Evolutionary conservation across 139 green algal genomes (phyloP).

Genomic region (Chlamydomonas sp.): DNA sequence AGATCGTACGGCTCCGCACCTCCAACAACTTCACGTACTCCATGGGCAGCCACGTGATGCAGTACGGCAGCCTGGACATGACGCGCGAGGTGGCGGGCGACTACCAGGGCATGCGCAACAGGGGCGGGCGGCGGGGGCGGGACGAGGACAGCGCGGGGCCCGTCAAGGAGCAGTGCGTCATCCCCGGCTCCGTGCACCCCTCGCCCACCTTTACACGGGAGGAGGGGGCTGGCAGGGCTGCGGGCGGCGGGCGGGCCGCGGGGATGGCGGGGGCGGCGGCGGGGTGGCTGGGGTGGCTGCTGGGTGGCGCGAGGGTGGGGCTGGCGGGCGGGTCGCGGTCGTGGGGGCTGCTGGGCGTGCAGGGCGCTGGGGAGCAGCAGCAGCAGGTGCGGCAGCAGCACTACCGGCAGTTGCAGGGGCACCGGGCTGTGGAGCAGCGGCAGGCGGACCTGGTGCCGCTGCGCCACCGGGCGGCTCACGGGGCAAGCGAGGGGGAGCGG

Average conservation of each 20-base stretch:
- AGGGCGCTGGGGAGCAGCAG: not conserved
- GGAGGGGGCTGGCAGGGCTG: not conserved
- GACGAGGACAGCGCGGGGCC: no score
- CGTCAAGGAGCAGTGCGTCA: not conserved
- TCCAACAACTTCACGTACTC: conserved; percentile 85
- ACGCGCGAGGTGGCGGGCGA: conserved; percentile 69
- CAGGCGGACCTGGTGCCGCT: conserved; percentile 90
- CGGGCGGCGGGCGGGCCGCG: not conserved
- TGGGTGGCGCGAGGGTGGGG: not conserved
- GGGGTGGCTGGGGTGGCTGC: no score
- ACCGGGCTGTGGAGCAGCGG: conserved; percentile 69
- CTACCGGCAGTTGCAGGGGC: no score
- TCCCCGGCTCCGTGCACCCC: not conserved
- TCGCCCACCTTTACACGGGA: not conserved
- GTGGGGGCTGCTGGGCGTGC: not conserved
- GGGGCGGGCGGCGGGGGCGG: not conserved
- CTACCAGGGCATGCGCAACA: conserved; percentile 58
- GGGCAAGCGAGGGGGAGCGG: conserved; percentile 24
- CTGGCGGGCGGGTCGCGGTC: not conserved
- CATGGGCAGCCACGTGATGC: conserved; percentile 78
- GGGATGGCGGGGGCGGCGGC: not conserved
- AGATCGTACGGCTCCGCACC: conserved; percentile 79
- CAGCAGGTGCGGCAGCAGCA: conserved; percentile 1
- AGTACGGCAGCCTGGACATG: conserved; percentile 82
- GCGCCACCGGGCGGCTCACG: conserved; percentile 9